Base-by-base conservation (phyloP, 176 grass and related monocot genomes). In the Thalia dealbata region DNA sequence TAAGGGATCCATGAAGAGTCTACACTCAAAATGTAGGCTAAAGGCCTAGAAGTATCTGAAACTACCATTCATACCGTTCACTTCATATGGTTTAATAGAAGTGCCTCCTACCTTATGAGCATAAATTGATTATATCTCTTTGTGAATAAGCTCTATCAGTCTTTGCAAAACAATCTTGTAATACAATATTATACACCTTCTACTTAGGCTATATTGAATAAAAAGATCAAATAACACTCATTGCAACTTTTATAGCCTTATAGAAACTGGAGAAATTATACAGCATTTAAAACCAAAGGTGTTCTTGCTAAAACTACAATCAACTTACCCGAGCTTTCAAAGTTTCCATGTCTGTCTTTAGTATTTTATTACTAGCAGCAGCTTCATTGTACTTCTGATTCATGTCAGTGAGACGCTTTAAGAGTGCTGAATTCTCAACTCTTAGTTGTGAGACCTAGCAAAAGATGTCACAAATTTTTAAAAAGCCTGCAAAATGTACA, bases 341-440 rank as follows among this genome's bases (percentile, higher is more conserved):
- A 41, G 81, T 86, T 59, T 89, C 86, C 10, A 89, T 76, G 42
- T 89, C 73, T 52, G 86, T 88, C 62, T 74, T 89, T 30, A 96
- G 15, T 68, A 89, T 68, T 56, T 85, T 86, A 41, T 87, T 87
- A 79, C 89, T 70, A 67, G 88, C 69, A 19, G 54, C 56, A 55
- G 84, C 80, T 63, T 79, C 79, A 22, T 12, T 81, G 43, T 79
- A 91, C 80, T 81, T 91, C 8, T 96, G 71, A 51, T 74, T 91
- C 28, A 86, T 14, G 28, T 76, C 77, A 72, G 71, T 67, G 74
- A 91, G 79, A 30, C 81, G 71, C 71, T 64, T 91, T 70, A 91
- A 61, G 46, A 96, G 64, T 62, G 32, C 64, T 8, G 86, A 89
- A 27, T 96, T 96, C 48, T 91, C 86, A 62, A 78, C 72, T 80